Evolutionary conservation across 345 rosid genomes (phyloP).

Genomic region (Eucalyptus pauciflora): DNA sequence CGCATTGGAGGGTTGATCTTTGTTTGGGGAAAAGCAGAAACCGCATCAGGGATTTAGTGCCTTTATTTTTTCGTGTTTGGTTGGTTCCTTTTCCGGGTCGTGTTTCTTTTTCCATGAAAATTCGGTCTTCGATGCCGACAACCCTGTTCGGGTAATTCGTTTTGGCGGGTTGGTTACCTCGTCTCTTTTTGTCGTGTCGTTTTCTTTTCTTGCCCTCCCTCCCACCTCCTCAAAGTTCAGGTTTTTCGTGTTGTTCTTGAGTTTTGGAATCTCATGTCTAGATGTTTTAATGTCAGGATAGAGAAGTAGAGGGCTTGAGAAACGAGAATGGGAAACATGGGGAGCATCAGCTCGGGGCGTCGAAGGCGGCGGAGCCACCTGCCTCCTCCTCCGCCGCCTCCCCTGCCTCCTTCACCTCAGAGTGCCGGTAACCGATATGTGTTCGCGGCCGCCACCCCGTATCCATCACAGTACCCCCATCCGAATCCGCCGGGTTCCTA

Average conservation of each 20-base stretch:
- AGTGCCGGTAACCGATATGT: slow-evolving; percentile 17
- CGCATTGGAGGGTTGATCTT: background rate
- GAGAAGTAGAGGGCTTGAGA: background rate
- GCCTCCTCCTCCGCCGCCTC: background rate
- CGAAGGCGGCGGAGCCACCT: slow-evolving; percentile 8
- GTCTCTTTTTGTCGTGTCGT: background rate
- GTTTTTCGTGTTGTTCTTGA: background rate
- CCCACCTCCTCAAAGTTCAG: background rate
- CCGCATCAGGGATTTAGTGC: background rate
- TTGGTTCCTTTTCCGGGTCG: background rate
- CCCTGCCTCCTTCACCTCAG: slow-evolving; percentile 1
- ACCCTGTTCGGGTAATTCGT: background rate
- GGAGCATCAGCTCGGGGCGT: background rate
- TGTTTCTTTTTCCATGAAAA: background rate
- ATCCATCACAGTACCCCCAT: slow-evolving; percentile 29
- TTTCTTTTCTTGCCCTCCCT: background rate
- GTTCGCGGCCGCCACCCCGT: slow-evolving; percentile 25
- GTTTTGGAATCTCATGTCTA: background rate
- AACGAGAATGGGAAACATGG: slow-evolving; percentile 13
- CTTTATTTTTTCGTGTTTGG: background rate
- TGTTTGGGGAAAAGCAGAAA: background rate
- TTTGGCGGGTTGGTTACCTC: background rate
- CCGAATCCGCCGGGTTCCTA: slow-evolving; percentile 13
- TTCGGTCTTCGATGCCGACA: background rate
- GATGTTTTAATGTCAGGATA: background rate